phyloP scores from a whole-genome alignment of 306 rosid genomes.

The Luffa aegyptiaca region DNA sequence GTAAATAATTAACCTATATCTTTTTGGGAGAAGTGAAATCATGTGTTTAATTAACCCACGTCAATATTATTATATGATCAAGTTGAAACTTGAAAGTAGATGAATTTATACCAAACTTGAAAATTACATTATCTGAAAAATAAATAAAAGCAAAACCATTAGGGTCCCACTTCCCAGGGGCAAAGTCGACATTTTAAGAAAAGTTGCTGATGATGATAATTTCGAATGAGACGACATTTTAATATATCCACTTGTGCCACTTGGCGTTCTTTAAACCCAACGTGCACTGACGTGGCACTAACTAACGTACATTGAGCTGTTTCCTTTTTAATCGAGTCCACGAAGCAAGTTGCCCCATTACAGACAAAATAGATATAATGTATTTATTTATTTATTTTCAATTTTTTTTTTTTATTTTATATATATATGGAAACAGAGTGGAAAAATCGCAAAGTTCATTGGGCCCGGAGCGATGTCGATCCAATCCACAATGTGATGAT shows the following conservation, averaged over 20 bases:
- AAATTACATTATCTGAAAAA: background rate
- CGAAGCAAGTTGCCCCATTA: background rate
- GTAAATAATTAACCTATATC: background rate
- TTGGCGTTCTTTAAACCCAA: background rate
- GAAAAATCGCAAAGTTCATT: background rate
- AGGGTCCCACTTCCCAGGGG: background rate
- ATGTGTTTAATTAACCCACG: background rate
- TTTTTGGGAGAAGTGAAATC: background rate
- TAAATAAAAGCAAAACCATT: background rate
- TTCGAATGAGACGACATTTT: background rate
- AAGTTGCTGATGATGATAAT: background rate
- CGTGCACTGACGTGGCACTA: background rate
- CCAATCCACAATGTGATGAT: background rate
- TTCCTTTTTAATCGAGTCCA: background rate
- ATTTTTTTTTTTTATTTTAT: too few species aligned
- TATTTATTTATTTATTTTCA: too few species aligned
- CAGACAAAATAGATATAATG: background rate
- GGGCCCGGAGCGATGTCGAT: background rate
- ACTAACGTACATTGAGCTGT: background rate
- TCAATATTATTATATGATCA: background rate
- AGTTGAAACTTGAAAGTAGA: background rate
- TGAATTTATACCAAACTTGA: background rate
- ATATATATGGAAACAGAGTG: too few species aligned
- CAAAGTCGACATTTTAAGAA: background rate
- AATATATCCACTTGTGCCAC: background rate